These are phyloP conservation scores for Candida bentonensis DNA, from an alignment of 805 yeast species.

Conservation along the genomic window DNA sequence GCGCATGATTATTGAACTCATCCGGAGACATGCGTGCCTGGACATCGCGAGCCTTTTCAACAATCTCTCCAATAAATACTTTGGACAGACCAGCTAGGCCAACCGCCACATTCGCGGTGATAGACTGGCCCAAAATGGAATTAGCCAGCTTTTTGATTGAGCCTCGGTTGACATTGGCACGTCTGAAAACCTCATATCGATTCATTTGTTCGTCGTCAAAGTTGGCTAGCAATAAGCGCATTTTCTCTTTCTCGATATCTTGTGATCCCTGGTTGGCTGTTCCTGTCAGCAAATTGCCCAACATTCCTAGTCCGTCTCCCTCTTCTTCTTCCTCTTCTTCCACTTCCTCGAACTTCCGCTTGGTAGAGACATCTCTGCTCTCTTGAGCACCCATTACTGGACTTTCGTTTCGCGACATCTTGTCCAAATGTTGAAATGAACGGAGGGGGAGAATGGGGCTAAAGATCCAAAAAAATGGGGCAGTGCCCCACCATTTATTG, in stretches of 20 bases:
- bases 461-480: no score
- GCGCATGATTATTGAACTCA: slow-evolving; percentile 27
- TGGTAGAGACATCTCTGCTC: background rate
- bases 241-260: slow-evolving; percentile 21
- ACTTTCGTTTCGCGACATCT: no score
- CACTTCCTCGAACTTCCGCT: slow-evolving; percentile 4
- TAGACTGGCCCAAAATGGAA: slow-evolving; percentile 63
- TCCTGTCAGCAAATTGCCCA: slow-evolving; percentile 1
- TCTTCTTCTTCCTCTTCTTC: slow-evolving; percentile 11
- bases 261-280: slow-evolving; percentile 2
- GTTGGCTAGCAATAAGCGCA: slow-evolving; percentile 46
- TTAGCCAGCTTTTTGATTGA: slow-evolving; percentile 73
- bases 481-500: no score
- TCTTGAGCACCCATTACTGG: no score
- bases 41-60: slow-evolving; percentile 64
- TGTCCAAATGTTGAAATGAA: no score
- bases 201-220: slow-evolving; percentile 75
- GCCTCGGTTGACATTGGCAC: slow-evolving; percentile 59
- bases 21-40: slow-evolving; percentile 35
- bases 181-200: slow-evolving; percentile 71
- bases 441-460: no score
- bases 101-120: slow-evolving; percentile 66
- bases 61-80: slow-evolving; percentile 78
- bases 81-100: slow-evolving; percentile 78
- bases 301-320: slow-evolving; percentile 4